Evolutionary conservation across 176 grass and related monocot species (phyloP).

Genomic region (Bothriochloa decipiens): DNA sequence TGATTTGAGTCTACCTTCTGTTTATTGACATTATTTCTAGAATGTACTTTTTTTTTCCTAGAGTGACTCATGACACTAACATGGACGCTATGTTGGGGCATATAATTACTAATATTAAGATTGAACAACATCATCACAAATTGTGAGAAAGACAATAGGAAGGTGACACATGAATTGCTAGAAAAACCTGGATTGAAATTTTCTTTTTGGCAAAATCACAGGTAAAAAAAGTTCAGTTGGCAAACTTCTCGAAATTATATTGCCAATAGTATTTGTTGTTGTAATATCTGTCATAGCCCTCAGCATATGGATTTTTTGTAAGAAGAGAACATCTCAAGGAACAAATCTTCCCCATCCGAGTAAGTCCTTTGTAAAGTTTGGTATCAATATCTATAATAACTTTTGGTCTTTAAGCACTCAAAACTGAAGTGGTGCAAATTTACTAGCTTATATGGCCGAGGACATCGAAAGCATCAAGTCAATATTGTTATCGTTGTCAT

Average conservation of each 20-base stretch:
- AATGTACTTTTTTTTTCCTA: background rate
- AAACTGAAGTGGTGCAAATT: background rate
- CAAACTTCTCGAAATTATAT: constrained; percentile 25
- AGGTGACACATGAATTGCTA: background rate
- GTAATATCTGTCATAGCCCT: constrained; percentile 4
- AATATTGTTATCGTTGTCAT: constrained; percentile 21
- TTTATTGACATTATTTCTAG: background rate
- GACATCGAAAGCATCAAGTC: constrained; percentile 40
- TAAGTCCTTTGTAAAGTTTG: background rate
- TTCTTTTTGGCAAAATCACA: background rate
- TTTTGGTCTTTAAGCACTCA: background rate
- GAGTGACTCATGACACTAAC: background rate
- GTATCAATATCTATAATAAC: background rate
- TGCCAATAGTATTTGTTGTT: constrained; percentile 23
- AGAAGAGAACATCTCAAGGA: constrained; percentile 12
- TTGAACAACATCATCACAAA: background rate
- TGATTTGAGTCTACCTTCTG: too few species aligned
- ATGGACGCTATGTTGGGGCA: background rate
- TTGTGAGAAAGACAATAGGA: background rate
- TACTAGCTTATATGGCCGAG: background rate
- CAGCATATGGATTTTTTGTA: background rate
- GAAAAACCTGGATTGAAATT: background rate
- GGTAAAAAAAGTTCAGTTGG: background rate
- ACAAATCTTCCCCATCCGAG: background rate
- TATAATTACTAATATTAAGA: background rate